Evolutionary conservation across 148 eudicot genomes (phyloP).

Genomic region (Hydrangea macrophylla): DNA sequence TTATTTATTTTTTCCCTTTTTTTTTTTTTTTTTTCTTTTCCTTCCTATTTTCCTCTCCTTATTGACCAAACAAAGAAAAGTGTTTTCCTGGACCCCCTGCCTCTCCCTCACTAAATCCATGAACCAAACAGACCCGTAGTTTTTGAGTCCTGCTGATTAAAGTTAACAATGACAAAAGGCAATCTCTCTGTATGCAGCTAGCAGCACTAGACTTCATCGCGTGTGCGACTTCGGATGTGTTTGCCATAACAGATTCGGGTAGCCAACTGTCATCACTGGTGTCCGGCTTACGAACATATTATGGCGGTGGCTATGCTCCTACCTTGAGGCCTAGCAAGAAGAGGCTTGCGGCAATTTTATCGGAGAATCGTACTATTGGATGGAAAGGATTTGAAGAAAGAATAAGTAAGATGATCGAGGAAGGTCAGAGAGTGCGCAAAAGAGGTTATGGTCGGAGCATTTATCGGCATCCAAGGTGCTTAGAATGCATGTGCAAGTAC

Average conservation of each 20-base stretch:
- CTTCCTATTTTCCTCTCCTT: too few relatives aligned
- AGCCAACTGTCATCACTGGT: constrained; percentile 90
- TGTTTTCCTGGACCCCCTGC: too few relatives aligned
- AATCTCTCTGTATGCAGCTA: constrained; percentile 45
- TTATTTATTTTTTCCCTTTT: too few relatives aligned
- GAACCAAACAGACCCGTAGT: too few relatives aligned
- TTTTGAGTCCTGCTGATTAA: too few relatives aligned
- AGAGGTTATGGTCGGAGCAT: constrained; percentile 67
- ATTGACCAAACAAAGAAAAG: too few relatives aligned
- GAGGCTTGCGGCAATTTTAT: constrained; percentile 67
- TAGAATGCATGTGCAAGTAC: constrained; percentile 80
- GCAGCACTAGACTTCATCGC: constrained; percentile 91
- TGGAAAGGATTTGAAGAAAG: constrained; percentile 64
- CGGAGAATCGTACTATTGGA: constrained; percentile 44
- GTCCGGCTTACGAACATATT: constrained; percentile 76
- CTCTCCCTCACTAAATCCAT: too few relatives aligned
- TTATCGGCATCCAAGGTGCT: constrained; percentile 75
- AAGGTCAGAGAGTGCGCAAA: constrained; percentile 50
- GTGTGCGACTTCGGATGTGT: constrained; percentile 85
- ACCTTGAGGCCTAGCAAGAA: constrained; percentile 81
- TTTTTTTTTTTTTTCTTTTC: too few relatives aligned
- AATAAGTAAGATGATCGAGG: constrained; percentile 66
- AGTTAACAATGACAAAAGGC: neutral
- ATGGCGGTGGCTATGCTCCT: constrained; percentile 78
- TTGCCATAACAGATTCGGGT: constrained; percentile 94